Evolutionary conservation across 257 asterid species (phyloP), one percentile per base, ranked within the genome.

Genomic region (Henckelia pumila): DNA sequence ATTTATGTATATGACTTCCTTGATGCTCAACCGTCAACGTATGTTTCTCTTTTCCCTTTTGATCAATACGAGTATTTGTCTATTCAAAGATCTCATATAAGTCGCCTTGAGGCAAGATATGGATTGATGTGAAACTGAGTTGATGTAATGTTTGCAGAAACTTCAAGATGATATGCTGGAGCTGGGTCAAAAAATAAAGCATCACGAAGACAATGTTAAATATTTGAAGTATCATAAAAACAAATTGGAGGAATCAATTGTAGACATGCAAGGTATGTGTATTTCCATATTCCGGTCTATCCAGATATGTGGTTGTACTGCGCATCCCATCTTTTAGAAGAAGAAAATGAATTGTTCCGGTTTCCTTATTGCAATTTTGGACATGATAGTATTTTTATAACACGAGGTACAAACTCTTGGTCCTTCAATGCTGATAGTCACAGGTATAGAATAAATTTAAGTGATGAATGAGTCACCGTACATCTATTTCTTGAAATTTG

Each of bases 141-240:
- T 47, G 55, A 16, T 47, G 21, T 16, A 1, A 16, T 47, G 19
- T 16, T 47, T 47, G 55, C 55, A 47, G 55, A 47, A 47, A 5
- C 21, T 47, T 17, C 55, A 47, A 47, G 55, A 47, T 47, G 80
- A 71, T 44, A 16, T 70, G n/a, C 70, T 61, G 65, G 64, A 68
- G 83, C 66, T 75, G 25, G 83, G 78, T 76, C 79, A 64, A 50
- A 75, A 75, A 64, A 73, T 92, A 61, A 92, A 85, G 78, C 91
- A 87, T 56, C 78, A 85, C 17, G 96, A 89, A 64, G 81, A 66
- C 24, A 75, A 72, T 75, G 20, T 75, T 67, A 73, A 72, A 57
- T 83, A 84, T 74, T 79, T 92, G 14, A 80, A 76, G 75, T 64
- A 71, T 35, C 78, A 69, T 67, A 79, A 61, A 66, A 81, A 60